Evolutionary conservation across 73 alveolate species (phyloP).

Genomic region (Symbiodinium natans): DNA sequence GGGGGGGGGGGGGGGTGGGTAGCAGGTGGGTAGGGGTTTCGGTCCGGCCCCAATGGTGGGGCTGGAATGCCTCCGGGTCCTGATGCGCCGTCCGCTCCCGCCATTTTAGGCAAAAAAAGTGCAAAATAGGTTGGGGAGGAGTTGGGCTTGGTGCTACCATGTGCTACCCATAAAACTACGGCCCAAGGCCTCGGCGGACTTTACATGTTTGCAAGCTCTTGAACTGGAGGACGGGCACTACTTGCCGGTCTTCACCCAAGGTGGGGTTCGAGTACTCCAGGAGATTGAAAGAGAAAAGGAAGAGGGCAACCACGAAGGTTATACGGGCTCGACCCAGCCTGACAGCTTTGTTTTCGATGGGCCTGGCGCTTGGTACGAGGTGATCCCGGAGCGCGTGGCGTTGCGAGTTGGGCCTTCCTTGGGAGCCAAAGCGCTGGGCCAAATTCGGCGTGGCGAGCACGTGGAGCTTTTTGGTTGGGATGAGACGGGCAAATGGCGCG

Average conservation of each 20-base stretch:
- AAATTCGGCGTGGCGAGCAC: background rate
- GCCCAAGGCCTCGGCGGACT: no score
- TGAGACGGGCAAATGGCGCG: conserved; percentile 26
- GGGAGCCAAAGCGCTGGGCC: background rate
- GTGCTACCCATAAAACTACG: no score
- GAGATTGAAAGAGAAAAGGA: background rate
- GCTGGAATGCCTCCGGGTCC: no score
- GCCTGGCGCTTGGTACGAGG: conserved; percentile 29
- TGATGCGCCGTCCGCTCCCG: no score
- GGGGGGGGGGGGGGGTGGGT: no score
- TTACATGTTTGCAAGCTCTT: no score
- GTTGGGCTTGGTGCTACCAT: no score
- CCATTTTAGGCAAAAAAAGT: no score
- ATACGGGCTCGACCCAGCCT: no score
- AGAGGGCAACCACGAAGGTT: background rate
- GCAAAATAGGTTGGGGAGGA: no score
- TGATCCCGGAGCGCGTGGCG: conserved; percentile 7
- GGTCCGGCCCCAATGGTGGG: no score
- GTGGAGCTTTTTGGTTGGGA: conserved; percentile 43
- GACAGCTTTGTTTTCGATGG: background rate
- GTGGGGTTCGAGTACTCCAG: conserved; percentile 28
- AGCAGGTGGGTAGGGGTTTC: no score
- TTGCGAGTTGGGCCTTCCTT: background rate
- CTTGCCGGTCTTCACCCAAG: conserved; percentile 19
- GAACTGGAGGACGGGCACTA: conserved; percentile 34